Evolutionary conservation across 495 filamentous ascomycete genomes (phyloP).

Genomic region (Aeminium ludgeri): DNA sequence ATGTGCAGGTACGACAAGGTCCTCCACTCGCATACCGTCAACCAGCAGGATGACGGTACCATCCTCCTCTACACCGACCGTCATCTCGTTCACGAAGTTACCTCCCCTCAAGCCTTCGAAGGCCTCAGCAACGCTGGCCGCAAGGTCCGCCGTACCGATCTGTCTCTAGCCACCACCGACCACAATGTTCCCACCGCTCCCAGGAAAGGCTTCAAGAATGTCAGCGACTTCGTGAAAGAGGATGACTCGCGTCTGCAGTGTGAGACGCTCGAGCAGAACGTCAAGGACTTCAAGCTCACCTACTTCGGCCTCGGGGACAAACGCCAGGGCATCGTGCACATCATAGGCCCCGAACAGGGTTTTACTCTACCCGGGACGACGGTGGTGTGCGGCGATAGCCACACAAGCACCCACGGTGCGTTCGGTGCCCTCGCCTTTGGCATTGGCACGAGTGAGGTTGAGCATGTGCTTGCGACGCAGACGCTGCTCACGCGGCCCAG

Average conservation of each 20-base stretch:
- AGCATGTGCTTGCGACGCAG: constrained; percentile 94
- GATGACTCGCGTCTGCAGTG: constrained; percentile 86
- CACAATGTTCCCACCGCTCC: constrained; percentile 92
- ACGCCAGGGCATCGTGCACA: constrained; percentile 93
- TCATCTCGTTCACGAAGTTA: constrained; percentile 96
- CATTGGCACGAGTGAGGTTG: constrained; percentile 95
- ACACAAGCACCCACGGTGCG: constrained; percentile 94
- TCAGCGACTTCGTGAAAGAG: constrained; percentile 75
- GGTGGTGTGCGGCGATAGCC: constrained; percentile 92
- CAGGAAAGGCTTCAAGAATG: constrained; percentile 74
- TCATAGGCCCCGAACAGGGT: constrained; percentile 97
- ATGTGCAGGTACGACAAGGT: constrained; percentile 87
- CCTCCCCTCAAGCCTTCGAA: constrained; percentile 97
- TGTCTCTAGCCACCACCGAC: constrained; percentile 78
- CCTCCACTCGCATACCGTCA: constrained; percentile 79
- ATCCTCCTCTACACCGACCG: constrained; percentile 86
- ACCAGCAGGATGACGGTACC: constrained; percentile 84
- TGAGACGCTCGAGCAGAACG: constrained; percentile 88
- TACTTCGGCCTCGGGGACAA: constrained; percentile 96
- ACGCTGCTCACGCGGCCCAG: constrained; percentile 83
- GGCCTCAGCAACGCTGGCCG: constrained; percentile 75
- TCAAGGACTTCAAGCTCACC: constrained; percentile 88
- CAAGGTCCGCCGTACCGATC: constrained; percentile 59
- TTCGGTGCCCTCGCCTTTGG: constrained; percentile 93
- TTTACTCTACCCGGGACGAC: constrained; percentile 97